These are phyloP conservation scores for Wolfiporia cocos DNA, from an alignment of 1,284 basidiomycete species.

Conservation along the genomic window DNA sequence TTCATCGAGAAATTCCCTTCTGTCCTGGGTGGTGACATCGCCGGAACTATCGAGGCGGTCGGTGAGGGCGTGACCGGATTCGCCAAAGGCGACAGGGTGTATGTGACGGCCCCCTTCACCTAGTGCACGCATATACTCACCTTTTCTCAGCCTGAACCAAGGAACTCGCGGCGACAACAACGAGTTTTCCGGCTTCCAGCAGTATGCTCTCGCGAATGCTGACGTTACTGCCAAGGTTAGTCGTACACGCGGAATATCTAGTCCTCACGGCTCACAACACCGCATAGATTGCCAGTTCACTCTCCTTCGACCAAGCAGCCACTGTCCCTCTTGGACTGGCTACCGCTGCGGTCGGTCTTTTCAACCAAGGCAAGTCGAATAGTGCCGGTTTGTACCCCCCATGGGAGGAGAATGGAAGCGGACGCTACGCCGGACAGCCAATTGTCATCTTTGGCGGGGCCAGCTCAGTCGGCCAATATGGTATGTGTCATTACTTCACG, in stretches of 20 bases:
- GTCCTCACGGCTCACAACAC: too few relatives aligned
- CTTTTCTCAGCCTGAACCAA: background rate
- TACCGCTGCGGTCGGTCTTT: slow-evolving; percentile 34
- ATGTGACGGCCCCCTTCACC: background rate
- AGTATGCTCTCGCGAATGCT: slow-evolving; percentile 18
- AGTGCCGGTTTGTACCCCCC: slow-evolving; percentile 25
- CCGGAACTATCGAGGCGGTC: slow-evolving; percentile 39
- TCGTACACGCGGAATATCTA: slow-evolving; percentile 8
- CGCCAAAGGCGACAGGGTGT: slow-evolving; percentile 45
- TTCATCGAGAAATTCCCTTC: slow-evolving; percentile 26
- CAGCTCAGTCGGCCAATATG: slow-evolving; percentile 28
- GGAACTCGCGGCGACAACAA: slow-evolving; percentile 3
- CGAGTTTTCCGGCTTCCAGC: slow-evolving; percentile 19
- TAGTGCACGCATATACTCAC: background rate
- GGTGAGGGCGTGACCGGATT: slow-evolving; percentile 36
- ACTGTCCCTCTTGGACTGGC: slow-evolving; percentile 32
- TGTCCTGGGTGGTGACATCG: slow-evolving; percentile 41
- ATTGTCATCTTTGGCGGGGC: slow-evolving; percentile 31
- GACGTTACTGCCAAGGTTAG: slow-evolving; percentile 19
- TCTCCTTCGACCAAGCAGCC: slow-evolving; percentile 28
- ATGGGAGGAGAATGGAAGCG: slow-evolving; percentile 25
- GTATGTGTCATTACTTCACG: slow-evolving; percentile 29
- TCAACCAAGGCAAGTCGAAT: slow-evolving; percentile 22
- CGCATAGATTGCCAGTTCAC: slow-evolving; percentile 25
- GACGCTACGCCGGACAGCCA: slow-evolving; percentile 30